Percentiles rank a stretch among this genome's conserved stretches.
phyloP scores from a whole-genome alignment of 1,284 basidiomycete species.

The Porodaedalea pini region DNA sequence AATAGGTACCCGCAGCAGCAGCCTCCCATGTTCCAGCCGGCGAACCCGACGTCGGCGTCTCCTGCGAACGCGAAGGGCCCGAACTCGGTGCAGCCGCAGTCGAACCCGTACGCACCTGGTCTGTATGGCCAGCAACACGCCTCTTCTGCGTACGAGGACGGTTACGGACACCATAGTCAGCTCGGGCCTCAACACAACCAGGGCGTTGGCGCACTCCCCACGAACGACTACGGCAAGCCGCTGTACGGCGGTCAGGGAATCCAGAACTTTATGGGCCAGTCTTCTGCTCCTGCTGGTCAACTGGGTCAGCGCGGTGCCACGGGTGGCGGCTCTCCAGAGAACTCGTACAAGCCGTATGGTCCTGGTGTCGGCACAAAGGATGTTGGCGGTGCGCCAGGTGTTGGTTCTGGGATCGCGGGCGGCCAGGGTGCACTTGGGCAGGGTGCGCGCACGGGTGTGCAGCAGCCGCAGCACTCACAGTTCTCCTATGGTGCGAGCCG shows the following conservation, averaged over 20 bases:
- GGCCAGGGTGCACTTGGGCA: constrained; percentile 37
- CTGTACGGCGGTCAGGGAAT: constrained; percentile 59
- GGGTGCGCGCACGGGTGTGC: constrained; percentile 14
- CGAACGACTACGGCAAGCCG: constrained; percentile 62
- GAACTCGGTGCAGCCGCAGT: constrained; percentile 52
- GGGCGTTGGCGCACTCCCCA: constrained; percentile 44
- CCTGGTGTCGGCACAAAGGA: constrained; percentile 50
- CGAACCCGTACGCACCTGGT: constrained; percentile 54
- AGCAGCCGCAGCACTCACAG: constrained; percentile 40
- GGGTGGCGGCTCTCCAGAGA: constrained; percentile 59
- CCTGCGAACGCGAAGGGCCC: constrained; percentile 61
- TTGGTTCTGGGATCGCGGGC: constrained; percentile 37
- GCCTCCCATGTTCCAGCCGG: constrained; percentile 41
- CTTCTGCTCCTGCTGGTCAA: constrained; percentile 42
- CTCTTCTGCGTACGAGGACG: constrained; percentile 61
- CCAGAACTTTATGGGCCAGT: constrained; percentile 68
- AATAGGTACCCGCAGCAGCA: constrained; percentile 57
- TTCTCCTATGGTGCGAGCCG: constrained; percentile 61
- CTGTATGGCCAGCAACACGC: constrained; percentile 60
- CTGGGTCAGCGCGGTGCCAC: constrained; percentile 39
- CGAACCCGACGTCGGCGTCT: constrained; percentile 59
- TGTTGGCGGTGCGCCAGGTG: constrained; percentile 38
- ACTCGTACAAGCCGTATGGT: constrained; percentile 66
- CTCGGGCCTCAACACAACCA: constrained; percentile 49
- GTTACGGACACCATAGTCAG: constrained; percentile 53